Conservation (phyloP, 306 rosid species). For the Myrica gale region DNA sequence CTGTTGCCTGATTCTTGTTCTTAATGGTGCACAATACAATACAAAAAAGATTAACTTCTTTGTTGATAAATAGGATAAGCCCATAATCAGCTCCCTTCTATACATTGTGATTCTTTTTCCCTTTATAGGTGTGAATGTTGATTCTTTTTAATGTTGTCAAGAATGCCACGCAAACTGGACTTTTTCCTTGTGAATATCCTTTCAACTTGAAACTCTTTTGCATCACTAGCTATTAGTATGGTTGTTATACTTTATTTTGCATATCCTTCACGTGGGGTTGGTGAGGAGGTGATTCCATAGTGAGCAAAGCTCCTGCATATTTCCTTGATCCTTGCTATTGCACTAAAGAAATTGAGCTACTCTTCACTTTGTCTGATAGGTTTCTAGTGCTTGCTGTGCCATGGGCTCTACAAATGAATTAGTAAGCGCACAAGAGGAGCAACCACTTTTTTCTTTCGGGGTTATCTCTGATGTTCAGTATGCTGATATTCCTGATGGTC, state of each 20-base stretch:
- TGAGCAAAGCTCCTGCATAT: background rate
- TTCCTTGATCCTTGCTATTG: background rate
- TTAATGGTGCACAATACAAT: background rate
- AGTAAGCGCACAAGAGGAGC: conserved; percentile 33
- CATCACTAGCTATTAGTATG: background rate
- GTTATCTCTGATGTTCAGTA: conserved; percentile 87
- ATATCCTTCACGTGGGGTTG: background rate
- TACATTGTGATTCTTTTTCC: background rate
- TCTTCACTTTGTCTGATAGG: conserved; percentile 35
- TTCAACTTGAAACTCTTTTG: background rate
- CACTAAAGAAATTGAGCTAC: background rate
- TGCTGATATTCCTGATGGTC: conserved; percentile 86
- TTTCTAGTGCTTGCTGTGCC: conserved; percentile 28
- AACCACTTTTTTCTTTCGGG: conserved; percentile 77
- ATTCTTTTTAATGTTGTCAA: background rate
- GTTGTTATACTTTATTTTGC: background rate
- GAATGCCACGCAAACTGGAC: background rate
- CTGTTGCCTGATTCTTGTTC: background rate
- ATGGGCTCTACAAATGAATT: conserved; percentile 56
- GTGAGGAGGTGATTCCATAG: background rate
- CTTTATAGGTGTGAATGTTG: background rate
- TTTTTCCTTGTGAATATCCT: background rate
- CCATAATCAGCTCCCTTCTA: background rate
- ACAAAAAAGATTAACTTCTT: background rate
- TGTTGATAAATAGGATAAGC: background rate